phyloP scores from a whole-genome alignment of 345 rosid species.

The Salix koriyanagi region DNA sequence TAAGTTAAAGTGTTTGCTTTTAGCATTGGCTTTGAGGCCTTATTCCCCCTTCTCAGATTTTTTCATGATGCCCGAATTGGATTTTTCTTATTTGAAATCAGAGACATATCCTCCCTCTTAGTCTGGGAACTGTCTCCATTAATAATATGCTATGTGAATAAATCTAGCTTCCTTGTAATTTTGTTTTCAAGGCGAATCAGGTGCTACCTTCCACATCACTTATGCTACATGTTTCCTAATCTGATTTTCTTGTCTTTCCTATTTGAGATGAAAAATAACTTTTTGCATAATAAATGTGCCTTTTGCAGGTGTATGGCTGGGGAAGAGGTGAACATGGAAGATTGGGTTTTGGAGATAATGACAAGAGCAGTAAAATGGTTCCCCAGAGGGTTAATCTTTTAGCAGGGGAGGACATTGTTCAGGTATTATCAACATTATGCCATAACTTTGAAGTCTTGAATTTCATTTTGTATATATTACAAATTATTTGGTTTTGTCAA shows the following conservation, averaged over 20 bases:
- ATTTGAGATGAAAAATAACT: background rate
- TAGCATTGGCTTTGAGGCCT: background rate
- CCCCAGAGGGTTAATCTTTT: conserved; percentile 89
- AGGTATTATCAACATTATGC: conserved; percentile 32
- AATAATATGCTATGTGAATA: background rate
- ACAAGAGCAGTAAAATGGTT: conserved; percentile 96
- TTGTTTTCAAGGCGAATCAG: background rate
- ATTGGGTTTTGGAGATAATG: conserved; percentile 97
- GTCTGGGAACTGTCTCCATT: background rate
- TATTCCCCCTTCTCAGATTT: background rate
- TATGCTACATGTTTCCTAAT: background rate
- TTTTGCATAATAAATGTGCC: too few relatives aligned
- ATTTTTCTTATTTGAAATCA: background rate
- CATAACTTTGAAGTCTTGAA: background rate
- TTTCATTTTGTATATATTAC: background rate
- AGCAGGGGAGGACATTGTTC: conserved; percentile 75
- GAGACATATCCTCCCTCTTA: background rate
- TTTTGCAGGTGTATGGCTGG: conserved; percentile 84
- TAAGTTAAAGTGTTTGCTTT: background rate
- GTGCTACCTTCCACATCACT: background rate
- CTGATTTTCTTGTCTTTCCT: background rate
- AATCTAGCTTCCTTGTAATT: background rate
- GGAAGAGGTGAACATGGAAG: conserved; percentile 99
- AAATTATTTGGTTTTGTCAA: background rate
- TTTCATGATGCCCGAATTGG: background rate